Conservation (phyloP, 2,329 filamentous ascomycete genomes). For the Microsporum canis region DNA sequence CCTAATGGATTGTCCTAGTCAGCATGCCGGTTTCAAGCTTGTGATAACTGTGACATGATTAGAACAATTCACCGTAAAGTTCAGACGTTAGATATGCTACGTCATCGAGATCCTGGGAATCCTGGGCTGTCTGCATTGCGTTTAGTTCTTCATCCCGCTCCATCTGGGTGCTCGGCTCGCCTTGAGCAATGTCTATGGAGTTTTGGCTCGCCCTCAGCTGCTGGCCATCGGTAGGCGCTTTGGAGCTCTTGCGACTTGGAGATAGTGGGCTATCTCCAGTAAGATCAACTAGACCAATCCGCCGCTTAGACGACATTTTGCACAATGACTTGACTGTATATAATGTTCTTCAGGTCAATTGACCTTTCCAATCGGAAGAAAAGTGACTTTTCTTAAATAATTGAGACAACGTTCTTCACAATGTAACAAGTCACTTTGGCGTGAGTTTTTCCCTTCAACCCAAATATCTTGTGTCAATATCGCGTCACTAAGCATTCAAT, state of each 20-base stretch:
- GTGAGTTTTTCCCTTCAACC: not conserved
- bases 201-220: slow-evolving; percentile 21
- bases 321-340: not conserved
- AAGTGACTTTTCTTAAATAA: not conserved
- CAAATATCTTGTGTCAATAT: not conserved
- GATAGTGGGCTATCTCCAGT: slow-evolving; percentile 14
- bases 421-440: not conserved
- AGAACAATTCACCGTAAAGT: slow-evolving; percentile 29
- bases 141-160: slow-evolving; percentile 29
- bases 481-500: not conserved
- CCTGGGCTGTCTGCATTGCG: slow-evolving; percentile 24
- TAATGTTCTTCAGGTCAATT: not conserved
- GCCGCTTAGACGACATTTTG: slow-evolving; percentile 7
- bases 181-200: slow-evolving; percentile 25
- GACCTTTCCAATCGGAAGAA: not conserved
- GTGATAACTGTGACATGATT: too few species aligned
- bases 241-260: not conserved
- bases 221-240: slow-evolving; percentile 13
- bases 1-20: slow-evolving; percentile 16
- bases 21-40: not conserved
- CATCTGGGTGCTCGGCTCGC: slow-evolving; percentile 19
- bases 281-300: slow-evolving; percentile 19
- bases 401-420: not conserved
- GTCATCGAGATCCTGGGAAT: slow-evolving; percentile 28
- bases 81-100: slow-evolving; percentile 25